Percentiles rank a stretch among this genome's conserved stretches.
Evolutionary conservation across 2,329 filamentous ascomycete species (phyloP).

Genomic region (Epichloe sylvatica): DNA sequence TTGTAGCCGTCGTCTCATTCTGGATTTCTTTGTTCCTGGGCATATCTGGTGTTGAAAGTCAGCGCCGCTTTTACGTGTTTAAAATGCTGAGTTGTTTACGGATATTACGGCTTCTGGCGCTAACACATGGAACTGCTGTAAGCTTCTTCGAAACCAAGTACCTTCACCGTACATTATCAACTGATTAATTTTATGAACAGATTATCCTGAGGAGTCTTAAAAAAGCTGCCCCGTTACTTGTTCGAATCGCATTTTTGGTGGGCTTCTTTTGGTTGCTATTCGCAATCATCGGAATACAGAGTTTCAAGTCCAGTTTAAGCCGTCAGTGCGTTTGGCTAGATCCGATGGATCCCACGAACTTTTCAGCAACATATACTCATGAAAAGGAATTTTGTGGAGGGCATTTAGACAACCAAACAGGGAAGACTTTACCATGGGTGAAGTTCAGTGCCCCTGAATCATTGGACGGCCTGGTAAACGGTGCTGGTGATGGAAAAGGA

Average conservation of each 20-base stretch:
- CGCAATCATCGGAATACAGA: slow-evolving; percentile 91
- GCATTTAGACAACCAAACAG: slow-evolving; percentile 49
- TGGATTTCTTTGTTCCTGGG: slow-evolving; percentile 79
- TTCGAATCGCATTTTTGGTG: slow-evolving; percentile 88
- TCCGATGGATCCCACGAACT: slow-evolving; percentile 40
- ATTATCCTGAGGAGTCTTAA: slow-evolving; percentile 92
- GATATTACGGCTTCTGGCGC: slow-evolving; percentile 75
- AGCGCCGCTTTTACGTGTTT: slow-evolving; percentile 71
- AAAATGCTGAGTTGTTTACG: slow-evolving; percentile 93
- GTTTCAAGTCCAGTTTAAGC: slow-evolving; percentile 73
- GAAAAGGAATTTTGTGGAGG: slow-evolving; percentile 75
- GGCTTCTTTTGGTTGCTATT: slow-evolving; percentile 97
- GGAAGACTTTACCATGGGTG: slow-evolving; percentile 53
- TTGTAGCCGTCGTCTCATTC: slow-evolving; percentile 85
- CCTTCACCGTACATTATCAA: neutral
- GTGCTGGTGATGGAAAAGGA: slow-evolving; percentile 53
- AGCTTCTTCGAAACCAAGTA: slow-evolving; percentile 17
- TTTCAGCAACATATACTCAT: slow-evolving; percentile 45
- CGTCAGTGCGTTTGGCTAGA: slow-evolving; percentile 70
- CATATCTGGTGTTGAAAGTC: slow-evolving; percentile 52
- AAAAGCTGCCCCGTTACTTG: slow-evolving; percentile 78
- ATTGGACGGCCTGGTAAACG: slow-evolving; percentile 34
- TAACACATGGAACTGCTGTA: slow-evolving; percentile 87
- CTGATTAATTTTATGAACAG: slow-evolving; percentile 23
- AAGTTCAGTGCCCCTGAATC: slow-evolving; percentile 20